A percentile compares a stretch with the other conserved stretches of the same genome.
phyloP scores from a whole-genome alignment of 768 basidiomycete species.

The Dioszegia aurantiaca region DNA sequence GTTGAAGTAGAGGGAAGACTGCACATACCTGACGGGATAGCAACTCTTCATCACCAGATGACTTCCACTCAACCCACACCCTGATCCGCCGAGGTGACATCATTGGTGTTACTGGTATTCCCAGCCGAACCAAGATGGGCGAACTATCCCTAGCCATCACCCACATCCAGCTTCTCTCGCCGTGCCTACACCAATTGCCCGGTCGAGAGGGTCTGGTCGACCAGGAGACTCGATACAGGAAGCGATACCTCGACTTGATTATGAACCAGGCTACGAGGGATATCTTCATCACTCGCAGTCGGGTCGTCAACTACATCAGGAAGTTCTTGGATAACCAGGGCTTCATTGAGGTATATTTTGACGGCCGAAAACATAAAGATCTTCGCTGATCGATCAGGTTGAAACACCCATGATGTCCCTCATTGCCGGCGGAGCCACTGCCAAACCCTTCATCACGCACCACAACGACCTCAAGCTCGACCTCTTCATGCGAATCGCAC shows the following conservation, averaged over 20 bases:
- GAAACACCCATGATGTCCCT: constrained; percentile 98
- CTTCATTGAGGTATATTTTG: constrained; percentile 70
- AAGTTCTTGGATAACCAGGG: constrained; percentile 84
- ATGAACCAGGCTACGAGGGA: constrained; percentile 83
- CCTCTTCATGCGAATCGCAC: constrained; percentile 93
- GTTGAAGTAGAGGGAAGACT: neutral
- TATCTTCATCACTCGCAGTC: constrained; percentile 83
- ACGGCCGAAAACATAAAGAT: too few relatives aligned
- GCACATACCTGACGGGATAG: constrained; percentile 9
- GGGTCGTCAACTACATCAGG: constrained; percentile 87
- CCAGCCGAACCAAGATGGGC: constrained; percentile 90
- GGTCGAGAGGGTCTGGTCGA: constrained; percentile 85
- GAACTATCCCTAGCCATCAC: constrained; percentile 86
- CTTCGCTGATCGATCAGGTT: constrained; percentile 55
- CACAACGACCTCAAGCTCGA: constrained; percentile 98
- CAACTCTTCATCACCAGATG: constrained; percentile 51
- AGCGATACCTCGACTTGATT: constrained; percentile 97
- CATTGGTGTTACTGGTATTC: constrained; percentile 83
- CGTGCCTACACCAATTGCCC: constrained; percentile 93
- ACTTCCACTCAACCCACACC: constrained; percentile 71
- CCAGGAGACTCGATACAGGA: constrained; percentile 94
- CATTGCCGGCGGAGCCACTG: constrained; percentile 94
- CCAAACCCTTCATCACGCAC: constrained; percentile 97
- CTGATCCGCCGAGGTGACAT: constrained; percentile 93
- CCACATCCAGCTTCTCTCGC: constrained; percentile 80